A percentile compares a stretch with the other conserved stretches of the same genome.
Conservation (phyloP, 768 basidiomycete species). For the Pleurotus tuoliensis region DNA sequence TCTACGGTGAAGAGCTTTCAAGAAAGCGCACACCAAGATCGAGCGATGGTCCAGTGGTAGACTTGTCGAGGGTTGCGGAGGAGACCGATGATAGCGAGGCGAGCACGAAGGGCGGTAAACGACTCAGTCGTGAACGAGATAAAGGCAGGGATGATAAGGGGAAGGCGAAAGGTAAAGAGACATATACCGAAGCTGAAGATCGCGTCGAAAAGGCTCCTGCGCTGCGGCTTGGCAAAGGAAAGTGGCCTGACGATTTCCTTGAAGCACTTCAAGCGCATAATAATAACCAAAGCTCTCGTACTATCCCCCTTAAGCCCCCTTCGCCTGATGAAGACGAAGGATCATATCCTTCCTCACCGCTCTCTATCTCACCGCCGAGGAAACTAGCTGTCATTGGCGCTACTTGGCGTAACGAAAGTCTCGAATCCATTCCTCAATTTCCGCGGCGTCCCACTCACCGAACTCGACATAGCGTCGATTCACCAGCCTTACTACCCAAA, state of each 20-base stretch:
- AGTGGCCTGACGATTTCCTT: conserved; percentile 82
- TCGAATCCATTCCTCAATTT: conserved; percentile 43
- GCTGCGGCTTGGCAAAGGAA: conserved; percentile 69
- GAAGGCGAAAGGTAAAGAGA: conserved; percentile 19
- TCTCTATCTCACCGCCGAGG: conserved; percentile 43
- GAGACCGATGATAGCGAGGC: conserved; percentile 63
- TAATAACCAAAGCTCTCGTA: conserved; percentile 18
- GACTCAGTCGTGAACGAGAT: conserved; percentile 16
- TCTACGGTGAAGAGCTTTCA: conserved; percentile 26
- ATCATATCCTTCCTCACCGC: conserved; percentile 23
- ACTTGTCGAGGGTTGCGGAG: conserved; percentile 67
- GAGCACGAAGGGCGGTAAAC: conserved; percentile 28
- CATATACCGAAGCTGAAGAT: conserved; percentile 19
- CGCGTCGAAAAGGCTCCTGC: conserved; percentile 29
- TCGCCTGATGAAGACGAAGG: conserved; percentile 20
- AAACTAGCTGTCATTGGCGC: conserved; percentile 55
- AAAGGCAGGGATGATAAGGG: conserved; percentile 13
- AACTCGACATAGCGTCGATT: conserved; percentile 61
- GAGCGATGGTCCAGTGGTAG: conserved; percentile 58
- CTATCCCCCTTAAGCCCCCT: conserved; percentile 25
- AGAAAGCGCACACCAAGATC: conserved; percentile 50
- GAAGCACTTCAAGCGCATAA: conserved; percentile 45
- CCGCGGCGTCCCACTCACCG: conserved; percentile 62
- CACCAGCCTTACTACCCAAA: conserved; percentile 43
- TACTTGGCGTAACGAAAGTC: conserved; percentile 38